Percentiles rank a stretch among this genome's conserved stretches.
phyloP scores from a whole-genome alignment of 306 rosid genomes.

The Vigna mungo region DNA sequence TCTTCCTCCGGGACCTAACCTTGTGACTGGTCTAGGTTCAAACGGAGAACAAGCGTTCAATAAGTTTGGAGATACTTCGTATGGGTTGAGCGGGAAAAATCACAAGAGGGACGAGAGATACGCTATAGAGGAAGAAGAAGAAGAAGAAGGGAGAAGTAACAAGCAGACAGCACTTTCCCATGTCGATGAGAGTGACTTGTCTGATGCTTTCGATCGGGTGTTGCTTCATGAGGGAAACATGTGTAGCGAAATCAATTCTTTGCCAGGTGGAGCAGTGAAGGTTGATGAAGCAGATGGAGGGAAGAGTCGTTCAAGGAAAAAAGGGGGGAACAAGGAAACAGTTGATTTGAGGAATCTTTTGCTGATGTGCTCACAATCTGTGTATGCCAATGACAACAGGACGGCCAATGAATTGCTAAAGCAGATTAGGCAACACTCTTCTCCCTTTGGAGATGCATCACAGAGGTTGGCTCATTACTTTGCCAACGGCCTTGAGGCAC shows the following conservation, averaged over 20 bases:
- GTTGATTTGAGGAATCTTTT: conserved; percentile 71
- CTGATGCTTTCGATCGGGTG: conserved; percentile 56
- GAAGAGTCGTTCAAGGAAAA: conserved; percentile 48
- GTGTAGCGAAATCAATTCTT: conserved; percentile 9
- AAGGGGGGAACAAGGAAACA: conserved; percentile 54
- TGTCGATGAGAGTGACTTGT: conserved; percentile 53
- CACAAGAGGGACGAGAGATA: conserved; percentile 44
- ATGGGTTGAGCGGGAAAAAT: conserved; percentile 53
- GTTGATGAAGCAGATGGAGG: conserved; percentile 35
- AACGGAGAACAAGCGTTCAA: conserved; percentile 3
- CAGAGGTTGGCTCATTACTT: conserved; percentile 77
- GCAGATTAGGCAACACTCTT: conserved; percentile 73
- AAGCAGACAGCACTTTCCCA: conserved; percentile 53
- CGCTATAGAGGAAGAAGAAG: neutral
- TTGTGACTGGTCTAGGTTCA: conserved; percentile 44
- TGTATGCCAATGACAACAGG: conserved; percentile 59
- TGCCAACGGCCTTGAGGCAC: conserved; percentile 69
- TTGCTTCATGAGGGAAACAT: conserved; percentile 43
- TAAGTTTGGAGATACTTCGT: conserved; percentile 41
- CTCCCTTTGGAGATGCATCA: conserved; percentile 67
- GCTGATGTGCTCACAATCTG: conserved; percentile 67
- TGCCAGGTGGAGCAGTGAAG: conserved; percentile 27
- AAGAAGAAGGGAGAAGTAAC: conserved; percentile 54
- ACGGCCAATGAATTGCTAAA: conserved; percentile 61
- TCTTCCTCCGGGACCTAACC: conserved; percentile 64